A percentile compares a stretch with the other conserved stretches of the same genome.
These are phyloP conservation scores for Phytophthora colocasiae DNA, from an alignment of 352 stramenopile genomes.

Conservation along the genomic window DNA sequence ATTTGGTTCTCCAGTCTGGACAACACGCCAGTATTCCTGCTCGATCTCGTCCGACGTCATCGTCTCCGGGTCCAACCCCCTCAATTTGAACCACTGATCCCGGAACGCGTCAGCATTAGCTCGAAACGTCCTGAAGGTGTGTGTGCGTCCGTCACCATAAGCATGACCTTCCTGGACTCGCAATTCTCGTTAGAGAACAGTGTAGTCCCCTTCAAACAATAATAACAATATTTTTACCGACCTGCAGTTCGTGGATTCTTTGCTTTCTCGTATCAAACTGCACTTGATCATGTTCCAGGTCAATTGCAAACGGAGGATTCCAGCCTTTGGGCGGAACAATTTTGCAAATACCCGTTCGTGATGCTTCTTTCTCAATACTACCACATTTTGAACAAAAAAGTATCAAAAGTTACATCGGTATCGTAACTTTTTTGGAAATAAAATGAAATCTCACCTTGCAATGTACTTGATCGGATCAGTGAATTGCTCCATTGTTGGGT, in stretches of 20 bases:
- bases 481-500: slow-evolving; percentile 89
- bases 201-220: not conserved
- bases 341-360: slow-evolving; percentile 95
- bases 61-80: slow-evolving; percentile 44
- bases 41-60: slow-evolving; percentile 80
- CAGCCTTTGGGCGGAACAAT: slow-evolving; percentile 97
- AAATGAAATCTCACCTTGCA: slow-evolving; percentile 39
- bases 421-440: not conserved
- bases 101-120: slow-evolving; percentile 64
- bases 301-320: slow-evolving; percentile 82
- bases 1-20: slow-evolving; percentile 59
- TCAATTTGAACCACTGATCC: slow-evolving; percentile 53
- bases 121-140: slow-evolving; percentile 80
- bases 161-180: slow-evolving; percentile 62
- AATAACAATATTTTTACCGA: not conserved
- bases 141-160: slow-evolving; percentile 62
- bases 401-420: not conserved
- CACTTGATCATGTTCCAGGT: slow-evolving; percentile 60
- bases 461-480: slow-evolving; percentile 91
- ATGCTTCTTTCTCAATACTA: slow-evolving; percentile 69
- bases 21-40: slow-evolving; percentile 89
- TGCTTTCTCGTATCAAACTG: slow-evolving; percentile 95
- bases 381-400: not conserved
- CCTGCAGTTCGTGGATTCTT: slow-evolving; percentile 88
- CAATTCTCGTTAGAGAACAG: not conserved